Base-by-base conservation (phyloP, 164 flowering plant species). In the Dillenia turbinata region DNA sequence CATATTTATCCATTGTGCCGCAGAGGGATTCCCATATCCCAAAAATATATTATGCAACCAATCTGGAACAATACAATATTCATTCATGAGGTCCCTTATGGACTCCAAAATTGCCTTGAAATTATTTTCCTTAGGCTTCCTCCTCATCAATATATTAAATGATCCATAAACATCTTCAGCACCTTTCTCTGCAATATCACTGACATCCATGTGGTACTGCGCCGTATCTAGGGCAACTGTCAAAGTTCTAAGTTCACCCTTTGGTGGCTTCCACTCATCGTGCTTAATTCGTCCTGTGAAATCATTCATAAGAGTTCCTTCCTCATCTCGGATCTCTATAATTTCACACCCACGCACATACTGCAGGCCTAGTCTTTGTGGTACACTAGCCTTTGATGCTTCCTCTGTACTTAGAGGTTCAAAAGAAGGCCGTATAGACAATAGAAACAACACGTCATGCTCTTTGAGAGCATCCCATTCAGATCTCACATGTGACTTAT, bases 211-310 rank as follows among this genome's bases (percentile, higher is more conserved):
- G 70, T 95, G 91, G 77, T 95, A 95, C 55, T 95, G 99, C 66
- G 99, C 99, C 17, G 99, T 81, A 74, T 95, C 97, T 16, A 95
- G 71, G 4, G 99, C 97, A 71, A 95, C 73, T 57, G 96, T 89
- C 44, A 95, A 86, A 59, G 97, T 95, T 65, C 99, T 81, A 68
- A 95, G 44, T 60, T 95, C 97, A 64, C 99, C 99, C 73, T 95
- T 95, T 24, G 99, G 99, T 59, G 99, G 97, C 69, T 95, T 95
- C 99, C 97, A 92, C 59, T 95, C 97, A 63, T 95, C 99, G 59
- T 90, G 86, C 69, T 95, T 95, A 56, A 92, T 81, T 73, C 86
- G 75, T 54, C 99, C 99, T 56, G 96, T 86, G 67, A 95, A 95
- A 78, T 95, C 99, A 78, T 95, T 95, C 99, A 95, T 95, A 47